These are phyloP conservation scores for Geotrichum phurueaensis DNA, from an alignment of 1,139 yeast species.

Conservation along the genomic window DNA sequence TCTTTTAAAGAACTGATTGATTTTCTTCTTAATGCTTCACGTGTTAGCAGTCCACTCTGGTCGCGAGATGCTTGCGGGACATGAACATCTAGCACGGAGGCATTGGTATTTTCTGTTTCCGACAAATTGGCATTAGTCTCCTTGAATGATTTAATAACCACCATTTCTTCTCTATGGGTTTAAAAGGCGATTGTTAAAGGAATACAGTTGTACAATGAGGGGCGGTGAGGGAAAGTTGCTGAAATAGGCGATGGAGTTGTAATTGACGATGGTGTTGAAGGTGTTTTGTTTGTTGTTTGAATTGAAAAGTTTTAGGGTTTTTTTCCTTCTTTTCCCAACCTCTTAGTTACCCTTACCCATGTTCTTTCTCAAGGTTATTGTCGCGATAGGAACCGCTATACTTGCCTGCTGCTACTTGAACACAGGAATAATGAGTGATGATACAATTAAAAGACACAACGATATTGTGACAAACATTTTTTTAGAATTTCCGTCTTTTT, in stretches of 20 bases:
- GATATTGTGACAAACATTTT: conserved; percentile 1
- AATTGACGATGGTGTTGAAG: background rate
- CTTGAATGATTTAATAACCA: conserved; percentile 5
- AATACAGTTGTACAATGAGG: background rate
- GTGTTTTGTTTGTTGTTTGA: background rate
- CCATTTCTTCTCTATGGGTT: background rate
- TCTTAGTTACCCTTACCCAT: background rate
- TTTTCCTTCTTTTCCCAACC: conserved; percentile 1
- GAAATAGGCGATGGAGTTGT: background rate
- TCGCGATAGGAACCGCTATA: background rate
- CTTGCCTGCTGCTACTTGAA: background rate
- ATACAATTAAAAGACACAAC: background rate
- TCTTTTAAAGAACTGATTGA: conserved; percentile 4
- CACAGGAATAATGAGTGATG: background rate
- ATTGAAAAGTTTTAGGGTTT: background rate
- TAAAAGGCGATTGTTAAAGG: background rate
- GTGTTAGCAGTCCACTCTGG: conserved; percentile 7
- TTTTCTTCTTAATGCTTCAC: background rate
- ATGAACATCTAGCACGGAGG: conserved; percentile 4
- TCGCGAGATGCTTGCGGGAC: conserved; percentile 7
- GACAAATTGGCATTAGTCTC: conserved; percentile 11
- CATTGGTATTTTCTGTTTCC: conserved; percentile 3
- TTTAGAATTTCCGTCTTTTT: background rate
- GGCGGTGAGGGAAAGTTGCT: background rate
- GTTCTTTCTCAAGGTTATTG: background rate